Percentiles rank a stretch among this genome's conserved stretches.
phyloP scores from a whole-genome alignment of 1,284 basidiomycete genomes.

The Tausonia pullulans region DNA sequence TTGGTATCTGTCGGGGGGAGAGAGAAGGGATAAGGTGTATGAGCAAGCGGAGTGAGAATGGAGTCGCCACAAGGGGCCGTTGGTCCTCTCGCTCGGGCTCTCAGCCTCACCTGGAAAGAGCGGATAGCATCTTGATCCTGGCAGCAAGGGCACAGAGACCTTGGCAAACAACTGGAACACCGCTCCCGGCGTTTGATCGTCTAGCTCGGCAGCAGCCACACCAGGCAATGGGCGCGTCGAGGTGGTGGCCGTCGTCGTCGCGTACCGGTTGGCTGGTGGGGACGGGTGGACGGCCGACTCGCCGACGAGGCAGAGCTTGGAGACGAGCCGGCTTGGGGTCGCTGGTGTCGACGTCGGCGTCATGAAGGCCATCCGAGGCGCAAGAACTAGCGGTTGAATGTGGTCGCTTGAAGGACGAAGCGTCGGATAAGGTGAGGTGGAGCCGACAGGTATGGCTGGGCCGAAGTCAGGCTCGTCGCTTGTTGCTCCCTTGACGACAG shows the following conservation, averaged over 20 bases:
- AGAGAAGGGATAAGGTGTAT: background rate
- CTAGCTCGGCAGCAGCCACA: background rate
- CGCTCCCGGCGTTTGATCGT: background rate
- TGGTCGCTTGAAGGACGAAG: too few species aligned
- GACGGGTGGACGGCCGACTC: background rate
- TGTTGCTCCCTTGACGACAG: too few species aligned
- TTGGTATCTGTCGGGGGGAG: background rate
- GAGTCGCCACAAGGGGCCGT: background rate
- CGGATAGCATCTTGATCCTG: background rate
- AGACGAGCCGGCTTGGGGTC: background rate
- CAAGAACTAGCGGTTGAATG: too few species aligned
- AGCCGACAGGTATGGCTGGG: too few species aligned
- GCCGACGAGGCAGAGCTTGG: conserved; percentile 12
- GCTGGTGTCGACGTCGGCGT: too few species aligned
- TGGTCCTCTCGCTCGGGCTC: background rate
- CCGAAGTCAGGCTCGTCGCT: too few species aligned
- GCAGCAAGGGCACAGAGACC: background rate
- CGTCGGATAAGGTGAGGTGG: too few species aligned
- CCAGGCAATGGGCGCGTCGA: background rate
- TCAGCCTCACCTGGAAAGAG: conserved; percentile 6
- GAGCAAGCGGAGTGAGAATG: background rate
- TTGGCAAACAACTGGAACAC: background rate
- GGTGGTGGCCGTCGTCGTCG: background rate
- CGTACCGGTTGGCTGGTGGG: background rate
- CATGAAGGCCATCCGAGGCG: too few species aligned